A percentile compares a stretch with the other conserved stretches of the same genome.
Conservation (phyloP, 192 early-diverging fungal genomes). For the Coemansia sp. region DNA sequence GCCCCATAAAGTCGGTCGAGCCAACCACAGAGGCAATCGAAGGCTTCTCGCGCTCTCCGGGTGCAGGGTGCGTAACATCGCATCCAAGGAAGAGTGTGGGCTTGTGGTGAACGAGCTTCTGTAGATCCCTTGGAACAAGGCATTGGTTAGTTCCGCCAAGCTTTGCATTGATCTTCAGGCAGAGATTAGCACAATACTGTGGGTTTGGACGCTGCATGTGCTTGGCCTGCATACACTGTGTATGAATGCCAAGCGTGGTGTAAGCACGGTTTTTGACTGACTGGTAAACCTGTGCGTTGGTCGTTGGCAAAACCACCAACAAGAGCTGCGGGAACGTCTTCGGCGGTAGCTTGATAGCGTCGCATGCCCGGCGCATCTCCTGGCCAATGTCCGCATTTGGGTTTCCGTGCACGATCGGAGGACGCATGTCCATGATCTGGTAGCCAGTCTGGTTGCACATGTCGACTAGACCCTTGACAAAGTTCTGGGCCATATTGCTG, state of each 20-base stretch:
- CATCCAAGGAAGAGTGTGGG: conserved; percentile 89
- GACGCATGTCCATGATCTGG: conserved; percentile 51
- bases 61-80: conserved; percentile 83
- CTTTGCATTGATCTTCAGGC: conserved; percentile 92
- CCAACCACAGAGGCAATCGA: conserved; percentile 80
- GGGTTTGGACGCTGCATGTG: conserved; percentile 71
- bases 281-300: conserved; percentile 76
- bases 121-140: conserved; percentile 51
- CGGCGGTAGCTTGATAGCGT: conserved; percentile 63
- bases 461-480: conserved; percentile 71
- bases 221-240: conserved; percentile 88
- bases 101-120: conserved; percentile 62
- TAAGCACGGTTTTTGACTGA: conserved; percentile 88
- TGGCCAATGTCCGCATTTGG: conserved; percentile 66
- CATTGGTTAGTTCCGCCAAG: conserved; percentile 86
- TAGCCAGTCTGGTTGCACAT: conserved; percentile 74
- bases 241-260: conserved; percentile 83
- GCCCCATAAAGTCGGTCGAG: conserved; percentile 63
- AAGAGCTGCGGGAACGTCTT: conserved; percentile 73
- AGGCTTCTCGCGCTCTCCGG: conserved; percentile 62
- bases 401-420: conserved; percentile 53
- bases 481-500: conserved; percentile 59
- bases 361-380: conserved; percentile 69
- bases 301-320: conserved; percentile 79
- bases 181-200: conserved; percentile 96